These are phyloP conservation scores for Guyanaporus albipodus DNA, from an alignment of 768 basidiomycete genomes.

Conservation along the genomic window DNA sequence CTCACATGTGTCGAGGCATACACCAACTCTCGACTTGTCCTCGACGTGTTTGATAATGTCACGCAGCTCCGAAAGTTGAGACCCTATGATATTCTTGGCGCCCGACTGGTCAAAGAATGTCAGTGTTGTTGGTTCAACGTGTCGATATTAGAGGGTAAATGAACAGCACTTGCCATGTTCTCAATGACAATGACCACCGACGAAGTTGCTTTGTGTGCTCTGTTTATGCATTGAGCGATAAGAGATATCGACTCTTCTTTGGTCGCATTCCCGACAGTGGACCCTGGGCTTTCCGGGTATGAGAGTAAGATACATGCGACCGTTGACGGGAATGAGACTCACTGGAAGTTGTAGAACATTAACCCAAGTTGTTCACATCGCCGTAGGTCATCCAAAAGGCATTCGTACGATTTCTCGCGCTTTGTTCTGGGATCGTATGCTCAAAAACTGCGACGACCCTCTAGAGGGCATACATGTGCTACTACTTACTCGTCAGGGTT, in stretches of 20 bases:
- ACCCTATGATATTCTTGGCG: conserved; percentile 73
- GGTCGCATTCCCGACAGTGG: conserved; percentile 68
- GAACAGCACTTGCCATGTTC: conserved; percentile 61
- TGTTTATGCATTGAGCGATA: conserved; percentile 72
- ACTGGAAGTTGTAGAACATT: conserved; percentile 83
- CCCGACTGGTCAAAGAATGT: conserved; percentile 52
- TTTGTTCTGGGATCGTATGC: conserved; percentile 43
- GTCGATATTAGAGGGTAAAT: background rate
- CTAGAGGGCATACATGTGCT: background rate
- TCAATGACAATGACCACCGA: conserved; percentile 67
- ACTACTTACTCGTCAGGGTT: conserved; percentile 68
- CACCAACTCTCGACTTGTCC: conserved; percentile 71
- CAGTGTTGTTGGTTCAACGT: background rate
- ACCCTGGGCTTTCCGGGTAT: conserved; percentile 59
- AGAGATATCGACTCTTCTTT: conserved; percentile 54
- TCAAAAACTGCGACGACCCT: background rate
- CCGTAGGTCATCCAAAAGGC: conserved; percentile 79
- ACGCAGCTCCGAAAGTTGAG: conserved; percentile 61
- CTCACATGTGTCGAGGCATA: conserved; percentile 83
- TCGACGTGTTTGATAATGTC: conserved; percentile 66
- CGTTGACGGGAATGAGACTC: conserved; percentile 23
- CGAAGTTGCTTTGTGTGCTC: conserved; percentile 60
- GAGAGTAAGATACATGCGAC: background rate
- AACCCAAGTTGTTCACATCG: conserved; percentile 77
- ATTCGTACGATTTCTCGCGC: conserved; percentile 66